Evolutionary conservation across 2,329 filamentous ascomycete genomes (phyloP).

Genomic region (Cladosporium sphaerospermum): DNA sequence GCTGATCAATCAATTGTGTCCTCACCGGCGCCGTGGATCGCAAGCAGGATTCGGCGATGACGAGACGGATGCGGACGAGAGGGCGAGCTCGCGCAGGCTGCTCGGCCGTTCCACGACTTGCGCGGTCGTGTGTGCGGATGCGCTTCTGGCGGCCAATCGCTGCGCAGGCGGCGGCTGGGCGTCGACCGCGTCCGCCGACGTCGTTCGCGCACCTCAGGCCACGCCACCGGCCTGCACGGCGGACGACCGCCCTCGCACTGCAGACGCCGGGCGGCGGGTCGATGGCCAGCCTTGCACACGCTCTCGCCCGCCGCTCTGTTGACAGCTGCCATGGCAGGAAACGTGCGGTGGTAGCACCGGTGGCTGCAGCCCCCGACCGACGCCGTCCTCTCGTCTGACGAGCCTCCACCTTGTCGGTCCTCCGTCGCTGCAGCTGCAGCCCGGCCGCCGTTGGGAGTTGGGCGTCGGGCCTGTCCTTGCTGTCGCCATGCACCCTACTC

Average conservation of each 20-base stretch:
- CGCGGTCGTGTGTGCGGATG: background rate
- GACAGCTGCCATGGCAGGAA: constrained; percentile 5
- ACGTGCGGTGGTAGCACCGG: no score
- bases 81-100: no score
- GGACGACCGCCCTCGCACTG: background rate
- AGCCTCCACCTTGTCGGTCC: no score
- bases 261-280: background rate
- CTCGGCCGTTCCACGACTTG: background rate
- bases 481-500: background rate
- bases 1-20: no score
- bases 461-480: constrained; percentile 4
- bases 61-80: no score
- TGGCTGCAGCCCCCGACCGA: no score
- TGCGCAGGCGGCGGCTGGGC: background rate
- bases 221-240: background rate
- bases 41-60: no score
- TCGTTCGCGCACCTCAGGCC: constrained; percentile 8
- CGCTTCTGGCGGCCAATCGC: constrained; percentile 4
- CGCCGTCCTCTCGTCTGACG: background rate
- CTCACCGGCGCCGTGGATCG: no score
- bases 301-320: background rate
- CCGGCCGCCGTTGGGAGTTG: constrained; percentile 1
- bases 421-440: background rate
- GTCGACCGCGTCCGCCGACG: background rate
- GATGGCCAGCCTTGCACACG: no score